Evolutionary conservation across 139 green algal species (phyloP), one percentile per base, ranked within the genome.

Genomic region (Limnomonas spitsbergensis): DNA sequence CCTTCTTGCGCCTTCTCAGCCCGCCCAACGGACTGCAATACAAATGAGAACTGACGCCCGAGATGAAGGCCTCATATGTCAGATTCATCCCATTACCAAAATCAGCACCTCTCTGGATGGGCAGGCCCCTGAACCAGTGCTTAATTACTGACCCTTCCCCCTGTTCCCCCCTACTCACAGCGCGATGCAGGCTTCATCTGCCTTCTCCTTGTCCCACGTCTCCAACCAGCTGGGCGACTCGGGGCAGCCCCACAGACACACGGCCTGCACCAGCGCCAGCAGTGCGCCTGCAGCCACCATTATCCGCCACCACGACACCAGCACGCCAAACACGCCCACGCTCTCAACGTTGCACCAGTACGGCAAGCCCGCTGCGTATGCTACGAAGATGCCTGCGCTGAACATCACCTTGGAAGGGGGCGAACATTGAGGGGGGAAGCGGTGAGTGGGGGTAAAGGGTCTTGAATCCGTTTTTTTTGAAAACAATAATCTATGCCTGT

Each of bases 161-260:
- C 47, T 61, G 14, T 29, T 29, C 20, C 20, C 47, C 47, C 47
- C 14, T 61, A 20, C 47, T 61, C 20, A 61, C 7, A 76, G 31
- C 31, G 38, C 38, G 32, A 47, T 81, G 37, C 76, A 73, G 3
- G 38, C 26, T 27, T 61, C 66, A 39, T 53, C 76, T 3, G 76
- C 76, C 3, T 26, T 29, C 27, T 76, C 52, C 31, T 70, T 70
- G 2, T 84, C 90, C 70, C 36, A 76, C 70, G 78, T 81, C n/a
- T 86, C 34, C 53, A 95, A 85, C 89, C 88, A 95, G 4, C 80
- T 47, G 1, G 91, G 91, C 34, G 79, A 90, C 78, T 96, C 91
- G 2, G 91, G 90, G 36, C 81, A 84, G 2, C 80, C 73, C 0
- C 35, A 24, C 76, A 94, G 77, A 7, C 80, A 76, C 2, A 77